These are phyloP conservation scores for Trichosanthes cucumerina DNA, from an alignment of 306 rosid genomes.

Conservation along the genomic window DNA sequence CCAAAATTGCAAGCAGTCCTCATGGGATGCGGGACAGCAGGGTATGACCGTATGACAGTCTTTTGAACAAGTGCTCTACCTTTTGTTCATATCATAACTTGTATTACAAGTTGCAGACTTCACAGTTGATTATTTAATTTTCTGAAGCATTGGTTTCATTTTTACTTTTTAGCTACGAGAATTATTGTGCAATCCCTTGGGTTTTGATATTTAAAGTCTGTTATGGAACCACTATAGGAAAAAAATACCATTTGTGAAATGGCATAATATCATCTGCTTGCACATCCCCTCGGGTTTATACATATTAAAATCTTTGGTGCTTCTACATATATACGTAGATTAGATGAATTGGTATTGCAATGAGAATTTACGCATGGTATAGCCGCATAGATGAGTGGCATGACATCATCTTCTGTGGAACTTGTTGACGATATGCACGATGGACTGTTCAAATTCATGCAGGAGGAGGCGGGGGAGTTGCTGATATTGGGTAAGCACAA, in stretches of 20 bases:
- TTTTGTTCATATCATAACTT: not conserved
- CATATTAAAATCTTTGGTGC: not conserved
- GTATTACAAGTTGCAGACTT: not conserved
- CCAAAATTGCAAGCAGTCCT: slow-evolving; percentile 98
- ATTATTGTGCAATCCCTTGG: not conserved
- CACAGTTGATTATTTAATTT: not conserved
- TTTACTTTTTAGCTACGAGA: not conserved
- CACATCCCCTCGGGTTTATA: not conserved
- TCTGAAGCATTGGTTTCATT: not conserved
- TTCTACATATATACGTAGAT: not conserved
- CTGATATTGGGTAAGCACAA: slow-evolving; percentile 81
- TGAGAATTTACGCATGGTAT: not conserved
- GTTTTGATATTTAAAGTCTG: not conserved
- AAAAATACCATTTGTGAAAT: not conserved
- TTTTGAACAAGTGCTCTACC: slow-evolving; percentile 4
- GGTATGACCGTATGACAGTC: slow-evolving; percentile 59
- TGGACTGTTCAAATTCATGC: slow-evolving; percentile 19
- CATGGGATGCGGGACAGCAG: slow-evolving; percentile 63
- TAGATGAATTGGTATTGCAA: not conserved
- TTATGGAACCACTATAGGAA: not conserved
- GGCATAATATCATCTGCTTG: not conserved
- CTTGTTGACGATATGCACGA: not conserved
- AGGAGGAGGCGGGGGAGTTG: slow-evolving; percentile 93
- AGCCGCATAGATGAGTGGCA: not conserved
- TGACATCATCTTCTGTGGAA: not conserved